phyloP scores from a whole-genome alignment of 129 eudicot species.

The Pseudognaphalium luteoalbum region DNA sequence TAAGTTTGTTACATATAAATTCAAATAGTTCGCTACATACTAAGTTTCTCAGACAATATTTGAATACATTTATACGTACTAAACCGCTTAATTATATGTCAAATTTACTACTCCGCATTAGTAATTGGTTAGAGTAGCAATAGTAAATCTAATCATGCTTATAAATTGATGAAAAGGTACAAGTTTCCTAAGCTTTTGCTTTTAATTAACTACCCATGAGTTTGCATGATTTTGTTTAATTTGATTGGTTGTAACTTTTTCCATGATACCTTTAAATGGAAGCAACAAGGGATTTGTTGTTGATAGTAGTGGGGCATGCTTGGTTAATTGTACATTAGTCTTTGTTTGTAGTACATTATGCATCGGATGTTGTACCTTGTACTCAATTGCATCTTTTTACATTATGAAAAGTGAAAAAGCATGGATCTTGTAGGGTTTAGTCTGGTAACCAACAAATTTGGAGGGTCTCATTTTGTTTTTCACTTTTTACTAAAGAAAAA shows the following conservation, averaged over 20 bases:
- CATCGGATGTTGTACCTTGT: slow-evolving; percentile 28
- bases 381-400: slow-evolving; percentile 35
- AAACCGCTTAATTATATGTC: neutral
- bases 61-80: no score
- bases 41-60: no score
- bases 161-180: neutral
- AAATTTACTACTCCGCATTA: neutral
- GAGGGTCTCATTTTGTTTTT: slow-evolving; percentile 39
- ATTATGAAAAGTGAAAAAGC: slow-evolving; percentile 38
- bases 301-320: slow-evolving; percentile 26
- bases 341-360: slow-evolving; percentile 11
- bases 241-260: slow-evolving; percentile 26
- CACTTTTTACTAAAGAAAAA: neutral
- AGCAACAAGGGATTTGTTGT: slow-evolving; percentile 39
- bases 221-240: slow-evolving; percentile 38
- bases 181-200: neutral
- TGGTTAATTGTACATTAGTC: slow-evolving; percentile 8
- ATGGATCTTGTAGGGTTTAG: slow-evolving; percentile 38
- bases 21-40: no score
- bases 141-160: neutral
- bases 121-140: neutral
- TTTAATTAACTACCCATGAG: slow-evolving; percentile 19
- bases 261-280: slow-evolving; percentile 32
- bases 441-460: slow-evolving; percentile 40
- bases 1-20: no score